Base-by-base conservation (phyloP, 106 monocot genomes). In the Acanthochlamys bracteata region DNA sequence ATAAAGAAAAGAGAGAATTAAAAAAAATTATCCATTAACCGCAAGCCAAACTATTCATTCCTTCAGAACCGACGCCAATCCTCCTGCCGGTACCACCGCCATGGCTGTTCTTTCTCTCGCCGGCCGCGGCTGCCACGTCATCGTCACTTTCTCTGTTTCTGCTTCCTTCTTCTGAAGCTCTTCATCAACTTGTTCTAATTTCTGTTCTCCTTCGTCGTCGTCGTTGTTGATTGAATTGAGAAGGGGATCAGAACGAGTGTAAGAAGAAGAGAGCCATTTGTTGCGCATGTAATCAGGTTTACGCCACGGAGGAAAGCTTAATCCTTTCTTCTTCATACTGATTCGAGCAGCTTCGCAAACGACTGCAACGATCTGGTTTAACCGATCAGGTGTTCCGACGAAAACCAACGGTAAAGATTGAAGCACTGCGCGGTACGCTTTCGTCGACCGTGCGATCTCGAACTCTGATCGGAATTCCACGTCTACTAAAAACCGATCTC, bases 391-490 rank as follows among this genome's bases (percentile, higher is more conserved):
- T 59, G 71, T 74, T 9, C 93, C 93, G 40, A 93, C 93, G 69
- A 93, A 88, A 49, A 88, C 62, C 15, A 72, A 33, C 56, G 93
- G 93, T 46, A 93, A 66, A 16, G 69, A 70, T 55, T 93, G 88
- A 11, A 93, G 82, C 40, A 78, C 64, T 0, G 73, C 63, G 1
- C 82, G 47, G 66, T 93, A 88, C 23, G 25, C 19, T 70, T 93
- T 93, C 6, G 88, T 93, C n/a, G 88, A 78, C 25, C 93, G 76
- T 0, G 82, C 84, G 45, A 88, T 85, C 76, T 93, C 88, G 71
- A 93, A 93, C 75, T 82, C 84, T 24, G 93, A 82, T n/a, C 77
- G 53, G 71, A 93, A 88, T 46, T 93, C 93, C 25, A 93, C 65
- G 71, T 88, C 93, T 3, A 93, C 55, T 11, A 88, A 25, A 21